Evolutionary conservation across 331 rosid species (phyloP).

Genomic region (Erythrophleum ivorense): DNA sequence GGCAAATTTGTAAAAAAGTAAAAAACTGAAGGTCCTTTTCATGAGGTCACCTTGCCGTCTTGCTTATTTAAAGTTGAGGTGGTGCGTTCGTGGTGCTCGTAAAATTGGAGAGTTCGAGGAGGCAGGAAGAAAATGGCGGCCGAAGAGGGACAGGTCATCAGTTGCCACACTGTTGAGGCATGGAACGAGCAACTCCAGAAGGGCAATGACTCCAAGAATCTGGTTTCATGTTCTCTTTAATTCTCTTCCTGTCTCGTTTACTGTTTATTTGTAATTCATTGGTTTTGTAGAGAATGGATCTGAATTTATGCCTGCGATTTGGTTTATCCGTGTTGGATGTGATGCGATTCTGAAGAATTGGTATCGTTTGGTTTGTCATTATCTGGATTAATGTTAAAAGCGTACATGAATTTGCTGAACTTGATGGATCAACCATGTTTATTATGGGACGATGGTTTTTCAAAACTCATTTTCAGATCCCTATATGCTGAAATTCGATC

Average conservation of each 20-base stretch:
- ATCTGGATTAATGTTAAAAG: too few relatives aligned
- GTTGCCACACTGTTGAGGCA: slow-evolving; percentile 69
- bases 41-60: neutral
- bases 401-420: slow-evolving; percentile 16
- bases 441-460: slow-evolving; percentile 5
- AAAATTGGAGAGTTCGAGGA: neutral
- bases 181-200: slow-evolving; percentile 73
- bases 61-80: slow-evolving; percentile 39
- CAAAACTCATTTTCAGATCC: neutral
- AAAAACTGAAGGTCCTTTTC: neutral
- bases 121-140: slow-evolving; percentile 45
- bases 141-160: slow-evolving; percentile 80
- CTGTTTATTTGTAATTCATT: neutral
- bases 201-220: slow-evolving; percentile 72
- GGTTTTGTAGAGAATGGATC: slow-evolving; percentile 25
- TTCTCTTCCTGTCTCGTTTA: neutral
- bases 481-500: neutral
- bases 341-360: neutral
- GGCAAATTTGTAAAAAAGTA: slow-evolving; percentile 50
- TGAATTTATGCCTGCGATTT: slow-evolving; percentile 31
- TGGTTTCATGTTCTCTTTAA: slow-evolving; percentile 41
- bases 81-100: too few relatives aligned
- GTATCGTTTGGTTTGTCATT: slow-evolving; percentile 14
- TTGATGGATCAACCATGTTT: neutral
- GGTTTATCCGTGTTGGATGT: neutral